phyloP scores from a whole-genome alignment of 192 early-diverging fungal genomes.

The Oehlia diaphana region DNA sequence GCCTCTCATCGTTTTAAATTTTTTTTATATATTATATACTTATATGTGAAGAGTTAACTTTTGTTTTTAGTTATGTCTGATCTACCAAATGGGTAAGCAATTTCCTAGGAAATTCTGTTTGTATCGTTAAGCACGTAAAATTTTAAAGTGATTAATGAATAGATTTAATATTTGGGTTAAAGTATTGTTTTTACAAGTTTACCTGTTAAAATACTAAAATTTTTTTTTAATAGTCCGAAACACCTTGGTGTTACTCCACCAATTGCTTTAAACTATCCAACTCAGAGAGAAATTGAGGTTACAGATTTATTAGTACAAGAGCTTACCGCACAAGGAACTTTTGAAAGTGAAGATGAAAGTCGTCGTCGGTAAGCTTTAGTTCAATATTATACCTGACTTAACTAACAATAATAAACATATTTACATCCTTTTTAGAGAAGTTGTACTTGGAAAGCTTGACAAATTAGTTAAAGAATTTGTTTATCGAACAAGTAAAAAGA shows the following conservation, averaged over 20 bases:
- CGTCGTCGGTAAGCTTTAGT: constrained; percentile 63
- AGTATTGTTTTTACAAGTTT: not conserved
- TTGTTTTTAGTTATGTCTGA: not conserved
- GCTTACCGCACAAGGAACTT: constrained; percentile 74
- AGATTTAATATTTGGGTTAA: not conserved
- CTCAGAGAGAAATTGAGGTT: constrained; percentile 62
- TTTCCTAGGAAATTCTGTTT: not conserved
- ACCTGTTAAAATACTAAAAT: not conserved
- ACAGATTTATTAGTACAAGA: constrained; percentile 71
- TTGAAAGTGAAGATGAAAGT: constrained; percentile 86
- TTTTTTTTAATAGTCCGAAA: constrained; percentile 27
- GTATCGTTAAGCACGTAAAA: not conserved
- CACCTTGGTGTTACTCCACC: constrained; percentile 82
- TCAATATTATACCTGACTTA: not conserved
- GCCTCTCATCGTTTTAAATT: not conserved
- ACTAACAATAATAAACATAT: constrained; percentile 7
- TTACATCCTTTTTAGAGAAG: constrained; percentile 56
- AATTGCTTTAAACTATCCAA: constrained; percentile 65
- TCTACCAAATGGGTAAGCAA: not conserved
- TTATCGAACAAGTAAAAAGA: constrained; percentile 64
- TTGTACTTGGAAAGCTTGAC: constrained; percentile 87
- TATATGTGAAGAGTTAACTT: not conserved
- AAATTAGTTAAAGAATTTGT: constrained; percentile 93
- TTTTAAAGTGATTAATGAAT: not conserved
- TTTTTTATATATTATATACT: not conserved